Percentiles rank a stretch among this genome's conserved stretches.
Evolutionary conservation across 176 grass and related monocot species (phyloP).

Genomic region (Oryza brachyantha): DNA sequence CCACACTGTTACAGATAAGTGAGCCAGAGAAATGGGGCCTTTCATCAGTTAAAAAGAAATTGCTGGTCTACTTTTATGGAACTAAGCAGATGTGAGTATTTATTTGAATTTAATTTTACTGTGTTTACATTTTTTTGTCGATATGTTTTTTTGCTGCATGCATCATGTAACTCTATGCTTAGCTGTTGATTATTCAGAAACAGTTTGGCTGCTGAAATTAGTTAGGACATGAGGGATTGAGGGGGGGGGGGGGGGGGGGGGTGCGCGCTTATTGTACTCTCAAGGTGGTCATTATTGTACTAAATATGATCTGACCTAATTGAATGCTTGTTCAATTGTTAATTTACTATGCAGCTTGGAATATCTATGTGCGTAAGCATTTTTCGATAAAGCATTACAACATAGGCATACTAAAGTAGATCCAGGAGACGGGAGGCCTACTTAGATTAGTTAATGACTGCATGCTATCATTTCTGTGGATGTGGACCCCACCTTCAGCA

Average conservation of each 20-base stretch:
- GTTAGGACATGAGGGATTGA: neutral
- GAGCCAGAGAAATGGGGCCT: constrained; percentile 83
- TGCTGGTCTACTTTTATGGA: constrained; percentile 97
- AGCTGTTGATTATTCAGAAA: constrained; percentile 6
- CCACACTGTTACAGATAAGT: constrained; percentile 63
- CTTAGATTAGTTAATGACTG: neutral
- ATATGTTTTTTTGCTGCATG: constrained; percentile 25
- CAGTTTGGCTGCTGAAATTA: constrained; percentile 5
- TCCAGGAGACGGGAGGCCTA: neutral
- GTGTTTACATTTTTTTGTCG: constrained; percentile 6
- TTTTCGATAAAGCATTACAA: neutral
- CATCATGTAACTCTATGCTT: constrained; percentile 15
- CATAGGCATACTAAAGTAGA: neutral
- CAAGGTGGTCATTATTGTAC: neutral
- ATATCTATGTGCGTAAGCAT: neutral
- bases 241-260: too few species aligned
- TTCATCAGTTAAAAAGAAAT: constrained; percentile 63
- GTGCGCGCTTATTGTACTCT: neutral
- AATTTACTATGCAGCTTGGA: neutral
- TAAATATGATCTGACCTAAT: neutral
- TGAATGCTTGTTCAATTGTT: neutral
- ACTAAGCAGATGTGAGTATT: constrained; percentile 96
- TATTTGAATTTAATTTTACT: constrained; percentile 25
- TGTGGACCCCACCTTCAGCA: neutral
- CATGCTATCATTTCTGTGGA: neutral